phyloP scores from a whole-genome alignment of 768 basidiomycete genomes.

The Mycena vulgaris region DNA sequence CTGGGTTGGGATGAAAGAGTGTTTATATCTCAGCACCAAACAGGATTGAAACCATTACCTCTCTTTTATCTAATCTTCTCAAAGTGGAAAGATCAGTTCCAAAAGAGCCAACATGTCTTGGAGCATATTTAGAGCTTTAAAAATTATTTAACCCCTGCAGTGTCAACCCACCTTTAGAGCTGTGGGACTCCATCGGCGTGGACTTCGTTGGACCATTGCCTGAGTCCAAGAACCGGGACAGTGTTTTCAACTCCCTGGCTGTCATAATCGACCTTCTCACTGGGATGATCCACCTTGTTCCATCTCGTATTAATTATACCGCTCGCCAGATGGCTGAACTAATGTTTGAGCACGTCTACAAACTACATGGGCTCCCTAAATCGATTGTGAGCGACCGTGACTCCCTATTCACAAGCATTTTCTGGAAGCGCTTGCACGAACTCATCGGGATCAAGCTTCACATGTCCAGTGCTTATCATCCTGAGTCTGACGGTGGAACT shows the following conservation, averaged over 20 bases:
- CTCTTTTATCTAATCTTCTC: too few species aligned
- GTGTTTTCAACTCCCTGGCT: not conserved
- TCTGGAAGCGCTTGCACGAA: not conserved
- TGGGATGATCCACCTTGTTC: not conserved
- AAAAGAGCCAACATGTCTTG: too few species aligned
- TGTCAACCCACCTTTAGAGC: not conserved
- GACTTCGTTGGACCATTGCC: conserved; percentile 6
- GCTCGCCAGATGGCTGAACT: conserved; percentile 2
- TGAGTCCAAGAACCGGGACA: not conserved
- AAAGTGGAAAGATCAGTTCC: too few species aligned
- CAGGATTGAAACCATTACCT: too few species aligned
- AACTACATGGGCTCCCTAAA: not conserved
- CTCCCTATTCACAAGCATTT: not conserved
- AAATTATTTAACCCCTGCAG: too few species aligned
- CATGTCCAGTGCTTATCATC: conserved; percentile 6
- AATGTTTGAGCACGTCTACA: not conserved
- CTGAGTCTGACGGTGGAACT: not conserved
- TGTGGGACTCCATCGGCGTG: not conserved
- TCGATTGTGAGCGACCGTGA: not conserved
- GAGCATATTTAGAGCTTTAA: too few species aligned
- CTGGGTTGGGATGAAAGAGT: too few species aligned
- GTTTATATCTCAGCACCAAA: too few species aligned
- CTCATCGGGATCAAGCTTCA: not conserved
- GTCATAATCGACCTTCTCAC: not conserved
- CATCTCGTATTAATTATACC: conserved; percentile 1